Evolutionary conservation across 2,329 filamentous ascomycete genomes (phyloP), one percentile per base, ranked within the genome.

Genomic region (Akanthomyces dipterigenus): DNA sequence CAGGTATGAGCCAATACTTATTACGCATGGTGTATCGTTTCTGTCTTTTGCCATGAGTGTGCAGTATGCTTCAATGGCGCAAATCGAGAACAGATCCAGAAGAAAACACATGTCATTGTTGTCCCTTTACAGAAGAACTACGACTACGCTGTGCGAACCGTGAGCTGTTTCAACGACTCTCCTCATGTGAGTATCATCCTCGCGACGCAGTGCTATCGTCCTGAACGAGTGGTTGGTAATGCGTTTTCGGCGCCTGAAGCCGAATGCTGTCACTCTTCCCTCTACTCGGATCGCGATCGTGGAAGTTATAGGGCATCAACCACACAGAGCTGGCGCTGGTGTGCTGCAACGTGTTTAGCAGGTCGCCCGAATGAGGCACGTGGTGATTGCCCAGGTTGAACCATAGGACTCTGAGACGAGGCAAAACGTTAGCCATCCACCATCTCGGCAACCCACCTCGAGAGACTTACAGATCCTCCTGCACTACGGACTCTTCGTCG

Each of bases 301-400:
- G 56, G 38, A 55, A 48, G 22, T 36, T 60, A 18, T 36, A 49
- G 7, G 24, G 61, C n/a, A 38, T 36, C 43, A 58, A 61, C 55
- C 48, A 64, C 77, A 60, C 38, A 6, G 46, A 60, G 26, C 46
- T 60, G 48, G 56, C 56, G 80, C 73, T 60, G n/a, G 56, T 60
- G n/a, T 59, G 56, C 56, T 59, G 56, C 26, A 59, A 22, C 0
- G 81, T 83, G 62, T 80, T 81, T 5, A 80, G 80, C 3, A 82
- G 65, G 64, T 81, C 79, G 28, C 57, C 55, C 1, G 80, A 79
- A 65, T 82, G 77, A 11, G 82, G 79, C n/a, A 83, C 70, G 66
- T 85, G 82, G 65, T 85, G 81, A 78, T 82, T 84, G 18, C 82
- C 82, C 8, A 77, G 65, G 63, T 76, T 84, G 62, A 84, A 74